These are phyloP conservation scores for Kalaharituber pfeilii DNA, from an alignment of 2,329 filamentous ascomycete species.

Conservation along the genomic window DNA sequence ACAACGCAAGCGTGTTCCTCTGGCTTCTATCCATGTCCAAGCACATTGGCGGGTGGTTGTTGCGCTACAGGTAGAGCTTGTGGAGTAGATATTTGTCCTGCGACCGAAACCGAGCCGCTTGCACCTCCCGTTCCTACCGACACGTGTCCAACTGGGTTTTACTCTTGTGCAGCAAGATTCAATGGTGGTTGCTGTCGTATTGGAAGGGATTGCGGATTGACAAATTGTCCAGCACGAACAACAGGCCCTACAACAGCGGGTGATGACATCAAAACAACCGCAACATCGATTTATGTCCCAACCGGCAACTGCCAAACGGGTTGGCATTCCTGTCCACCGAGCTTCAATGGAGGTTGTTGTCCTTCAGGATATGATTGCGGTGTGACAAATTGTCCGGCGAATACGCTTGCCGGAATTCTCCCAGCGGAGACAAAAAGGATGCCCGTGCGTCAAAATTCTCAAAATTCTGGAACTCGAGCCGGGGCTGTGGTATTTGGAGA, in stretches of 20 bases:
- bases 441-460: no score
- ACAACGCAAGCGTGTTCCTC: conserved; percentile 11
- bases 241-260: background rate
- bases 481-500: no score
- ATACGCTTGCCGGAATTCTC: conserved; percentile 34
- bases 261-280: conserved; percentile 36
- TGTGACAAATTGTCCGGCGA: conserved; percentile 49
- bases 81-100: conserved; percentile 24
- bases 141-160: conserved; percentile 75
- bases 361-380: conserved; percentile 61
- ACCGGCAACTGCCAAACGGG: conserved; percentile 49
- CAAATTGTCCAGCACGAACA: conserved; percentile 45
- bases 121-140: conserved; percentile 24
- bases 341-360: conserved; percentile 65
- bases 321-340: conserved; percentile 55
- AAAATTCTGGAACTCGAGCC: no score
- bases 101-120: conserved; percentile 20
- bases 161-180: conserved; percentile 70
- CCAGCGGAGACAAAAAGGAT: background rate
- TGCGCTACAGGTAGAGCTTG: conserved; percentile 24
- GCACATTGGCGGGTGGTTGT: conserved; percentile 23
- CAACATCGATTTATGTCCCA: conserved; percentile 24
- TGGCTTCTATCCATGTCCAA: conserved; percentile 20
- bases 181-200: conserved; percentile 75
- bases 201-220: conserved; percentile 65